Base-by-base conservation (phyloP, 257 asterid genomes). In the Mitragyna speciosa region DNA sequence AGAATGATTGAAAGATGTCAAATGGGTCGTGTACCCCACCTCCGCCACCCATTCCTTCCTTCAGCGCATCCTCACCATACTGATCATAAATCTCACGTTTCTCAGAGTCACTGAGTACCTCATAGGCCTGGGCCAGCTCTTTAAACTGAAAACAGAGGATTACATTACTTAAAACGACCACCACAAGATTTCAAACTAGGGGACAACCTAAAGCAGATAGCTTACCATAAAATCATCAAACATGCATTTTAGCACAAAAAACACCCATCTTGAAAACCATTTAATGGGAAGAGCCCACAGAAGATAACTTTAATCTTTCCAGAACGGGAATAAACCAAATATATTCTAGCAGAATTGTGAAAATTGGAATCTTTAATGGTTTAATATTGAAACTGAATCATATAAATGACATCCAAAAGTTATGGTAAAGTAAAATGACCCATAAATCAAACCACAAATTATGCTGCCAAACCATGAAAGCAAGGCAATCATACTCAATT, bases 41-140 rank as follows among this genome's bases (percentile, higher is more conserved):
- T 41, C 97, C 97, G 76, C 94, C 94, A 1, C 96, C 96, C 94
- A 92, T 92, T 89, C 98, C 98, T 84, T 93, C 98, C 91, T 93
- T 93, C 58, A 93, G 89, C 54, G 95, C 96, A 83, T 93, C 98
- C 87, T 93, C 98, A 71, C 98, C 98, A 87, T 93, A 93, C 77
- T 90, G 95, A 83, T 93, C 98, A 47, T 93, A 93, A 67, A 93
- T 89, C 69, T 93, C 96, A 56, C 98, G 96, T 89, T 93, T 93
- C 85, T 93, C 98, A 0, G 92, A 91, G 70, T 93, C 97, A 83
- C 87, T 91, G 78, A 93, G 83, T 33, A 93, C 93, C 81, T 93
- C 98, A 73, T 93, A 93, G 39, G 98, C 97, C 84, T 93, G 98
- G 22, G 97, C 94, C 72, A 93, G 87, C 90, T 93, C 98, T 81